Base-by-base conservation (phyloP, 805 yeast genomes). In the Lipomyces spencermartinsiae region DNA sequence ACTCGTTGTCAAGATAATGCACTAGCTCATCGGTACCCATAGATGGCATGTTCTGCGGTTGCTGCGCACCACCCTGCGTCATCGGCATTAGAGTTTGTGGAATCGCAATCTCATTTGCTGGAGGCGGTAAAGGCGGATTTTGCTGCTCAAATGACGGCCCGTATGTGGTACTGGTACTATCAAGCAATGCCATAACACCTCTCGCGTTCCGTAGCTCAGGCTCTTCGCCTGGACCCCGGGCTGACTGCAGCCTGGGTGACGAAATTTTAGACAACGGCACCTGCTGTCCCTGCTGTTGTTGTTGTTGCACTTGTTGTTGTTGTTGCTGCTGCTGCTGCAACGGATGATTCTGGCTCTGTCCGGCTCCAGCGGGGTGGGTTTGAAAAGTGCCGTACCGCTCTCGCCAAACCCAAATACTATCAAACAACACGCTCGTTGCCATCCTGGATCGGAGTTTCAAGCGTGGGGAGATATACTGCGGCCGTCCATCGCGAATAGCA, bases 361-460 rank as follows among this genome's bases (percentile, higher is more conserved):
- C 67, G 14, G 71, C 65, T 4, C 69, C 67, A 5, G 70, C 67
- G 19, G 71, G 71, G 22, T 37, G 60, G 16, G 58, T 59, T 3
- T 59, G 68, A 58, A 67, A 69, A 10, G 66, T 66, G 25, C 97
- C 97, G 68, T 92, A 91, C 77, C 91, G 90, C 73, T 92, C 94
- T 73, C 97, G 82, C 74, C 95, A 80, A 2, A 91, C 84, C 87
- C 93, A 91, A 61, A 94, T 80, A 74, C 94, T 89, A 79, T 95
- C 99, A 78, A 94, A 95, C 74, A 94, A 92, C 1, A 93, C 92
- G 67, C 95, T 89, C 0, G 97, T 97, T 8, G 96, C 86, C 97
- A 92, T 90, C 73, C 99, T 85, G 4, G 96, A 89, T 61, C 91
- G 83, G 16, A 93, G 84, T 19, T 61, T 70, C 31, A 78, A 73